Conservation (phyloP, 805 yeast species). For the Candida pseudoglaebosa region DNA sequence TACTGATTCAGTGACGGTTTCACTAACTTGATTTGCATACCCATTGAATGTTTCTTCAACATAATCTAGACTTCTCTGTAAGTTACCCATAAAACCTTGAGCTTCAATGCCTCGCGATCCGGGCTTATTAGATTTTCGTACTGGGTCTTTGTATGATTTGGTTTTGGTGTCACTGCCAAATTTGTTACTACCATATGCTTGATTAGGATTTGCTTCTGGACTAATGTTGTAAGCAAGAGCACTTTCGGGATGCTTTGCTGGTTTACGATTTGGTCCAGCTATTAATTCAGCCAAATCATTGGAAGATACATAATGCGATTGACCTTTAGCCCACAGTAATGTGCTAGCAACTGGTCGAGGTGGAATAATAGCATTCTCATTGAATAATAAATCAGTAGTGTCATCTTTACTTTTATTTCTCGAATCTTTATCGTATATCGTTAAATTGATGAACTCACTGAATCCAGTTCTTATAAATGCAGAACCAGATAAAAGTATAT, state of each 20-base stretch:
- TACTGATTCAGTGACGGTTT: conserved; percentile 48
- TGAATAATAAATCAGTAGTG: conserved; percentile 59
- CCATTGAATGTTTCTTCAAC: conserved; percentile 54
- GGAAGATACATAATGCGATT: conserved; percentile 50
- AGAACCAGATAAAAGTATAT: conserved; percentile 50
- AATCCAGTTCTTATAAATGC: conserved; percentile 52
- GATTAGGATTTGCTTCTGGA: conserved; percentile 40
- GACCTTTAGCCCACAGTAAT: conserved; percentile 83
- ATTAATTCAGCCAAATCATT: conserved; percentile 63
- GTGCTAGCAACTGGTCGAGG: conserved; percentile 77
- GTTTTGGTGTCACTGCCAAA: conserved; percentile 11
- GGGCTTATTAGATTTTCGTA: conserved; percentile 30
- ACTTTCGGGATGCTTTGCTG: conserved; percentile 57
- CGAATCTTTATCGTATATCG: conserved; percentile 18
- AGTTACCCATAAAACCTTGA: conserved; percentile 40
- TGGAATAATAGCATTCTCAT: conserved; percentile 64
- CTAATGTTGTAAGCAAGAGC: conserved; percentile 45
- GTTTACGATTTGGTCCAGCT: conserved; percentile 71
- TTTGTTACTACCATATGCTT: conserved; percentile 25
- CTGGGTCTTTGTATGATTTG: conserved; percentile 45
- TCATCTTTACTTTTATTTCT: not conserved
- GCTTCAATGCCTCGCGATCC: conserved; percentile 36
- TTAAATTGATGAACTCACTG: conserved; percentile 37
- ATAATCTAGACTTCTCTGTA: conserved; percentile 50
- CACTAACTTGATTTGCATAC: conserved; percentile 53